A percentile compares a stretch with the other conserved stretches of the same genome.
Conservation (phyloP, 768 basidiomycete genomes). For the Neoboletus magnificus region DNA sequence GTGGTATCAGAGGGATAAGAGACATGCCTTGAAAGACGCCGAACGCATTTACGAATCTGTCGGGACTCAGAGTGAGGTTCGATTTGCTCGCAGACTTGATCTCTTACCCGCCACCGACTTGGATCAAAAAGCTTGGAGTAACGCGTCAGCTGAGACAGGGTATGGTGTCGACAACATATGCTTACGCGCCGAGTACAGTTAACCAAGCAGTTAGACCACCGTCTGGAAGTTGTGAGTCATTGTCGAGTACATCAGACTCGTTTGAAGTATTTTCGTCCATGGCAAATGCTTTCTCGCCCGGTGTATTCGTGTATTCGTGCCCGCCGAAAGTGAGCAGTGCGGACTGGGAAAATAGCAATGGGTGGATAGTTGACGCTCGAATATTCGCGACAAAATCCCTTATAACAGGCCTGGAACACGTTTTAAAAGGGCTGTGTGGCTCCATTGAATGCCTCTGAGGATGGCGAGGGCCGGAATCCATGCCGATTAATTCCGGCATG, state of each 20-base stretch:
- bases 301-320: slow-evolving; percentile 1
- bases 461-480: no score
- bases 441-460: no score
- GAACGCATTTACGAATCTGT: slow-evolving; percentile 35
- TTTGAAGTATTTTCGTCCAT: not conserved
- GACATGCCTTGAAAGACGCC: slow-evolving; percentile 40
- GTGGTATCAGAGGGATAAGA: not conserved
- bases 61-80: not conserved
- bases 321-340: not conserved
- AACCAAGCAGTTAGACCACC: slow-evolving; percentile 26
- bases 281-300: not conserved
- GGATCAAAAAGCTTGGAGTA: slow-evolving; percentile 31
- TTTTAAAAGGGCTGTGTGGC: not conserved
- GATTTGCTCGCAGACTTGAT: not conserved
- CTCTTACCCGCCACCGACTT: slow-evolving; percentile 36
- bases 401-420: not conserved
- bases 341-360: not conserved
- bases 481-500: no score
- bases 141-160: not conserved
- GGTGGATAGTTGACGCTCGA: not conserved
- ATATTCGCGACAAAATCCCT: not conserved
- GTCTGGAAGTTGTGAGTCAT: slow-evolving; percentile 15
- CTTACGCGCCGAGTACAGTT: slow-evolving; percentile 25
- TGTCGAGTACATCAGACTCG: not conserved
- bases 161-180: not conserved